Evolutionary conservation across 2,329 filamentous ascomycete genomes (phyloP).

Genomic region (Simplicillium aogashimaense): DNA sequence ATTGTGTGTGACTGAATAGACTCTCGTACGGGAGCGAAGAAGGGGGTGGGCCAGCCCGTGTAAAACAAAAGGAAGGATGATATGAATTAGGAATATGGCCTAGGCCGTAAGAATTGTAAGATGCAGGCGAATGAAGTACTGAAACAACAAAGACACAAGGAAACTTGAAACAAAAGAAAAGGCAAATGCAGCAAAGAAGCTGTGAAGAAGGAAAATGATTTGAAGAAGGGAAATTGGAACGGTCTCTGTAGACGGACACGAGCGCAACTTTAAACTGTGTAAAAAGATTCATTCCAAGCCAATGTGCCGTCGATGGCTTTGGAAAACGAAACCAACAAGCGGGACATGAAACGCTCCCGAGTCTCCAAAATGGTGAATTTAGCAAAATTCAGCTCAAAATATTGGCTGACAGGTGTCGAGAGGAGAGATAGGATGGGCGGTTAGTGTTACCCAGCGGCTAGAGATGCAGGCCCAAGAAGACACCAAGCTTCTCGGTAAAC

Average conservation of each 20-base stretch:
- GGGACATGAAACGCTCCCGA: no score
- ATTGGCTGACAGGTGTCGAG: no score
- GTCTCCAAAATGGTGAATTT: not conserved
- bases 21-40: no score
- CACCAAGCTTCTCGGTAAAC: no score
- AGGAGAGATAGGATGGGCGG: not conserved
- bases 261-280: not conserved
- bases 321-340: not conserved
- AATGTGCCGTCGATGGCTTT: not conserved
- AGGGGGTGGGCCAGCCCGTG: not conserved
- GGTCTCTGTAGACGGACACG: not conserved
- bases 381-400: no score
- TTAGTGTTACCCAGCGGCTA: not conserved
- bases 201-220: not conserved
- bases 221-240: slow-evolving; percentile 2
- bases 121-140: not conserved
- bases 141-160: not conserved
- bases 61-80: slow-evolving; percentile 7
- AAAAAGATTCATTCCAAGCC: not conserved
- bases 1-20: no score
- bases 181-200: not conserved
- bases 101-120: not conserved
- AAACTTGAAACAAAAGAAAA: not conserved
- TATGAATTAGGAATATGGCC: slow-evolving; percentile 9
- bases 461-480: not conserved